Evolutionary conservation across 2,329 filamentous ascomycete species (phyloP).

Genomic region (Neonectria hederae): DNA sequence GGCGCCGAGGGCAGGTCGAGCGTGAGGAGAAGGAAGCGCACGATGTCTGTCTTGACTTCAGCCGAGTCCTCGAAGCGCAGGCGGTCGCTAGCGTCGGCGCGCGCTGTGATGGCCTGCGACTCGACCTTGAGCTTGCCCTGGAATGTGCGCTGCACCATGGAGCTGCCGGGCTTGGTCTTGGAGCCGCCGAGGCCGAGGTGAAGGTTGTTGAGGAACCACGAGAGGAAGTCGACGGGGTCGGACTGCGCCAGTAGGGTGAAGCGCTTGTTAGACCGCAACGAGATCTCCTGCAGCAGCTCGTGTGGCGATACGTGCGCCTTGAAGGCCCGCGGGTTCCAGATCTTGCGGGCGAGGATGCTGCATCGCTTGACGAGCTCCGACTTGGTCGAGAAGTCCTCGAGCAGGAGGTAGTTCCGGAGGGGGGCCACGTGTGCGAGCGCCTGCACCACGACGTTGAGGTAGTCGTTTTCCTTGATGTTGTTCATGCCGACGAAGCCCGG

Average conservation of each 20-base stretch:
- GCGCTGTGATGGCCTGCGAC: slow-evolving; percentile 91
- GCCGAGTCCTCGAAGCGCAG: slow-evolving; percentile 93
- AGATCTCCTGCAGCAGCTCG: slow-evolving; percentile 94
- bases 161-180: slow-evolving; percentile 83
- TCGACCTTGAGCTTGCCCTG: slow-evolving; percentile 93
- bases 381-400: slow-evolving; percentile 78
- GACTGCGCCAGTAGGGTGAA: slow-evolving; percentile 92
- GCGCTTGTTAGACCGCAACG: slow-evolving; percentile 87
- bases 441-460: slow-evolving; percentile 94
- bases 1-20: slow-evolving; percentile 92
- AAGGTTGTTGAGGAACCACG: slow-evolving; percentile 97
- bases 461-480: slow-evolving; percentile 99
- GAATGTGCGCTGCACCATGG: slow-evolving; percentile 91
- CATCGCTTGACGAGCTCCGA: slow-evolving; percentile 88
- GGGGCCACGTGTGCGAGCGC: slow-evolving; percentile 89
- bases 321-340: slow-evolving; percentile 98
- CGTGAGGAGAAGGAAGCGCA: slow-evolving; percentile 89
- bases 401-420: slow-evolving; percentile 88
- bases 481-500: slow-evolving; percentile 99
- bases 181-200: slow-evolving; percentile 91
- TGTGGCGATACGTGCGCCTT: slow-evolving; percentile 97
- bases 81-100: slow-evolving; percentile 86
- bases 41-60: slow-evolving; percentile 78
- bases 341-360: slow-evolving; percentile 90
- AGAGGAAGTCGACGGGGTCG: slow-evolving; percentile 95